Evolutionary conservation across 176 grass and related monocot species (phyloP).

Genomic region (Aegilops umbellulata): DNA sequence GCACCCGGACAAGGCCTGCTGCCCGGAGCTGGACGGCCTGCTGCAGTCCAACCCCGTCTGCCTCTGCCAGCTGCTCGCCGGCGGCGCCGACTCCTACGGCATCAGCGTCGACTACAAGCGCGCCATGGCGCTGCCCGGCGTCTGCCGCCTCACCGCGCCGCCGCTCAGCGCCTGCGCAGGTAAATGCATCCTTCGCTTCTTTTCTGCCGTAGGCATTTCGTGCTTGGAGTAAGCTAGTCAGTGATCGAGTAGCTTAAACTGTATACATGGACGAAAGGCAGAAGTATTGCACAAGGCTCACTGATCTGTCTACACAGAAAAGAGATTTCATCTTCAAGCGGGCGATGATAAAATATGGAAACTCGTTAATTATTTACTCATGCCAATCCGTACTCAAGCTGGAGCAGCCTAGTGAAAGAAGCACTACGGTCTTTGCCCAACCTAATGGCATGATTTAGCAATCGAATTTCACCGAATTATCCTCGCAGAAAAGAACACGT

Average conservation of each 20-base stretch:
- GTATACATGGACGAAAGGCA: background rate
- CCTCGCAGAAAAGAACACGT: background rate
- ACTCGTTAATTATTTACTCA: background rate
- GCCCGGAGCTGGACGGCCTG: conserved; percentile 83
- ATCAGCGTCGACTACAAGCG: conserved; percentile 69
- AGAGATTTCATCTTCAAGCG: too few relatives aligned
- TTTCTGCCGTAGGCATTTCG: too few relatives aligned
- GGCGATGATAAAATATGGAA: too few relatives aligned
- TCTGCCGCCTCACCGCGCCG: conserved; percentile 65
- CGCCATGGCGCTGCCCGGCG: conserved; percentile 67
- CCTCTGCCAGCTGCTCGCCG: conserved; percentile 78
- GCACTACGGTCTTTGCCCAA: too few relatives aligned
- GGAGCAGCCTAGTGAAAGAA: too few relatives aligned
- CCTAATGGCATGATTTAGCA: background rate
- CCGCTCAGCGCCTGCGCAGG: conserved; percentile 68
- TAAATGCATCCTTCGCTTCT: background rate
- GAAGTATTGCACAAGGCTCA: background rate
- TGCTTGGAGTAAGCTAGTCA: background rate
- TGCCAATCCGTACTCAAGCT: background rate
- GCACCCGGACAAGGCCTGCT: conserved; percentile 70
- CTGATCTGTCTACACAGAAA: background rate
- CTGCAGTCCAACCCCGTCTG: conserved; percentile 71
- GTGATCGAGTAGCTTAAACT: background rate
- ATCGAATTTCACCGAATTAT: background rate
- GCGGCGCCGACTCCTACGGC: conserved; percentile 59